Evolutionary conservation across 768 basidiomycete species (phyloP).

Genomic region (Leccinum imitatum): DNA sequence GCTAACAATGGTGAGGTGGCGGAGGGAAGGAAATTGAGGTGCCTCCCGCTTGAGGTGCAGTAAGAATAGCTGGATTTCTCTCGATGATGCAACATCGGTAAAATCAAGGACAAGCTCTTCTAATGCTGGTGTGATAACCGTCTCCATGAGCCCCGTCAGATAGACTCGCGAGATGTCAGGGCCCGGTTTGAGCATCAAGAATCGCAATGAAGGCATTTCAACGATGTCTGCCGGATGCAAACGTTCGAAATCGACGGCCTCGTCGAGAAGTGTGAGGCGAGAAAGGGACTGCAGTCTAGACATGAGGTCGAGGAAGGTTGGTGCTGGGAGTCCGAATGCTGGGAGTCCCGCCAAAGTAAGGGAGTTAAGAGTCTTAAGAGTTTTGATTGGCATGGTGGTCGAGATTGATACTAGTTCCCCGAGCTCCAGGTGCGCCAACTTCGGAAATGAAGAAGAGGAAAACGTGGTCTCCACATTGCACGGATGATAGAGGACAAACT

Average conservation of each 20-base stretch:
- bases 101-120: conserved; percentile 29
- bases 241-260: conserved; percentile 29
- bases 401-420: conserved; percentile 20
- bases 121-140: conserved; percentile 24
- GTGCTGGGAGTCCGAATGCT: conserved; percentile 21
- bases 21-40: conserved; percentile 27
- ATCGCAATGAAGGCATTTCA: conserved; percentile 22
- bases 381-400: conserved; percentile 14
- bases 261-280: conserved; percentile 25
- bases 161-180: conserved; percentile 30
- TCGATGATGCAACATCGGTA: conserved; percentile 21
- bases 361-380: conserved; percentile 22
- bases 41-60: conserved; percentile 27
- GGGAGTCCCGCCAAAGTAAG: conserved; percentile 28
- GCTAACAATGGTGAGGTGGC: conserved; percentile 22
- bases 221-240: conserved; percentile 7
- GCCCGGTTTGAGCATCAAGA: conserved; percentile 24
- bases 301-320: conserved; percentile 23
- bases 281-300: conserved; percentile 23
- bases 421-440: conserved; percentile 23
- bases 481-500: conserved; percentile 28
- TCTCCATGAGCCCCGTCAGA: conserved; percentile 25
- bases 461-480: conserved; percentile 13
- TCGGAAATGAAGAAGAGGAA: conserved; percentile 22
- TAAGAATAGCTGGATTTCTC: conserved; percentile 31